Conservation (phyloP, 140 eudicot genomes). For the Cichorium intybus region DNA sequence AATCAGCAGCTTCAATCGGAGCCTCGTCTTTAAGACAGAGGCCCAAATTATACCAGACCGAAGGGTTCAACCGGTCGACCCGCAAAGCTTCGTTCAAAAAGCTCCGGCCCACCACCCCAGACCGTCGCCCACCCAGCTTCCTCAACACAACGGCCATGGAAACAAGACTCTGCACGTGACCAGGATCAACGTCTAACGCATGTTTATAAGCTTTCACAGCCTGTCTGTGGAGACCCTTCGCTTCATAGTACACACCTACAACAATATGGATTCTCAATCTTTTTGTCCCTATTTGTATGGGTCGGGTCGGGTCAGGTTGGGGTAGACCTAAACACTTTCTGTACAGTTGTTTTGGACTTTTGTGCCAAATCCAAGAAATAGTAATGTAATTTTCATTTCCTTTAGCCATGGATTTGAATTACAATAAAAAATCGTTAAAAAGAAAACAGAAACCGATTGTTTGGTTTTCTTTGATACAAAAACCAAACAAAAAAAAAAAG, state of each 20-base stretch:
- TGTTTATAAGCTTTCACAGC: conserved; percentile 54
- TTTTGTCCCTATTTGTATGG: not conserved
- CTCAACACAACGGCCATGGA: conserved; percentile 63
- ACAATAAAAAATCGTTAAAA: too few species aligned
- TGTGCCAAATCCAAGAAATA: too few species aligned
- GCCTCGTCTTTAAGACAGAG: conserved; percentile 51
- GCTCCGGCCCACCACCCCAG: conserved; percentile 49
- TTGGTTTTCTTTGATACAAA: too few species aligned
- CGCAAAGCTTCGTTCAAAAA: conserved; percentile 70
- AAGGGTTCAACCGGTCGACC: conserved; percentile 54
- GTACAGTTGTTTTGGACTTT: too few species aligned
- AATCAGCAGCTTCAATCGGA: conserved; percentile 69
- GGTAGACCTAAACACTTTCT: too few species aligned
- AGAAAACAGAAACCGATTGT: too few species aligned
- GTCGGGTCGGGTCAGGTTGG: too few species aligned
- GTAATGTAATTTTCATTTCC: too few species aligned
- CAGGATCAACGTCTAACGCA: conserved; percentile 67
- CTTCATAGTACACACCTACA: conserved; percentile 74
- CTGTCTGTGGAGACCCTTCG: conserved; percentile 59
- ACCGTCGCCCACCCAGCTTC: conserved; percentile 39
- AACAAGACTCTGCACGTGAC: conserved; percentile 66
- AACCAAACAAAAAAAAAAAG: too few species aligned
- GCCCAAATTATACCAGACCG: conserved; percentile 84
- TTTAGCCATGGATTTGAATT: too few species aligned
- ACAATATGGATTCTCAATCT: not conserved